Evolutionary conservation across 2,329 filamentous ascomycete species (phyloP), one percentile per base, ranked within the genome.

Genomic region (Talaromyces amestolkiae): DNA sequence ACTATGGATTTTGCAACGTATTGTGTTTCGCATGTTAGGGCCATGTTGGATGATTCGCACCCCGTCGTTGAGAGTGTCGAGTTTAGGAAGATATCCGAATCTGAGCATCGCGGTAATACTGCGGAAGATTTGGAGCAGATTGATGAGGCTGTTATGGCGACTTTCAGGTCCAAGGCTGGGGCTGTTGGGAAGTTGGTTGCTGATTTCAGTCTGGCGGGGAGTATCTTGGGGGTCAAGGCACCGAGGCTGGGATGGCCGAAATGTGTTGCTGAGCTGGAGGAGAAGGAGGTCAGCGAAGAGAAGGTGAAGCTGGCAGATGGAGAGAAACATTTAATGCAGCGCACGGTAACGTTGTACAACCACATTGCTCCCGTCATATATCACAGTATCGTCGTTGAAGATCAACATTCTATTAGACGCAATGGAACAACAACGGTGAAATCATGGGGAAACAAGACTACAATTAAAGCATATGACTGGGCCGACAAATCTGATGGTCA

Each of bases 41-140:
- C 74, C 24, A 72, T 82, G n/a, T 78, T 81, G 56, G 75, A 68
- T 3, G 78, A 69, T 6, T 78, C 80, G 68, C 78, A 80, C 1
- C 74, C 73, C 17, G 75, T 76, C 61, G 83, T 80, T 61, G 35
- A 78, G 2, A 68, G 68, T 54, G 77, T 75, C n/a, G 66, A 70
- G 33, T 68, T 72, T 33, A 76, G 70, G 69, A 70, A 4, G 65
- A 72, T 35, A 71, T 72, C 54, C 45, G 39, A 70, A 77, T 64
- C 73, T n/a, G 78, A 69, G 69, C 68, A 19, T 76, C 73, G 51
- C 15, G 24, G 2, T 17, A 7, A 35, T 35, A 3, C 35, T 56
- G n/a, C 15, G 6, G 47, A 47, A 77, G 81, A 66, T 67, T 70
- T 6, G n/a, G 41, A 59, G 22, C 72, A 71, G 3, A 77, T 80